Base-by-base conservation (phyloP, 352 stramenopile genomes). In the Globisporangium emineosum region DNA sequence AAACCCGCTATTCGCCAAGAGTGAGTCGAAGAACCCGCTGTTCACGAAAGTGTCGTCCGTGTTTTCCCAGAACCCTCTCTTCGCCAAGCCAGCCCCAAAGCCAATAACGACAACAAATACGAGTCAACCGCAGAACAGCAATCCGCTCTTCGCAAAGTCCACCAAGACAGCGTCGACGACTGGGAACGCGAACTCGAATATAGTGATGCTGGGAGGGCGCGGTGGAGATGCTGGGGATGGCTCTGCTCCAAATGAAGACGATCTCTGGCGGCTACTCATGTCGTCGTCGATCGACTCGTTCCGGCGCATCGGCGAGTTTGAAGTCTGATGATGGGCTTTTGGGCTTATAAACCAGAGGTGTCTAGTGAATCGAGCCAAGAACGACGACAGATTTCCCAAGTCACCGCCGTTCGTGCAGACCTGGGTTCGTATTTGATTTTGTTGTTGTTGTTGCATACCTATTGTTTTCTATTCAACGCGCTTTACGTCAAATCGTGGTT, bases 191-290 rank as follows among this genome's bases (percentile, higher is more conserved):
- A 55, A 29, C 13, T 35, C 25, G 21, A 35, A 51, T 52, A 58
- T 6, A 56, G 50, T 47, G 29, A 43, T 29, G n/a, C 25, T 55
- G 50, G 50, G 37, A 59, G 40, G 8, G n/a, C 40, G 12, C 7
- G 25, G 21, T 23, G 37, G 25, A n/a, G 37, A 70, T 45, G 15
- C 15, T 5, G 15, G 8, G 15, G 37, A 15, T 49, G 19, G 61
- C n/a, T n/a, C n/a, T n/a, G 27, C 19, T 10, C 58, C 73, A 5
- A 65, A 65, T 8, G 81, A 89, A 70, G 81, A 93, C 54, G 77
- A 88, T 59, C 69, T 91, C 3, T 86, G 83, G 79, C 76, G 78
- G n/a, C 55, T 91, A 47, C 72, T 93, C 25, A 93, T 93, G 81
- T 86, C 79, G n/a, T 88, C 79, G 51, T 86, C 79, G 4, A 71